Evolutionary conservation across 768 basidiomycete species (phyloP).

Genomic region (Phanerochaete carnosa): DNA sequence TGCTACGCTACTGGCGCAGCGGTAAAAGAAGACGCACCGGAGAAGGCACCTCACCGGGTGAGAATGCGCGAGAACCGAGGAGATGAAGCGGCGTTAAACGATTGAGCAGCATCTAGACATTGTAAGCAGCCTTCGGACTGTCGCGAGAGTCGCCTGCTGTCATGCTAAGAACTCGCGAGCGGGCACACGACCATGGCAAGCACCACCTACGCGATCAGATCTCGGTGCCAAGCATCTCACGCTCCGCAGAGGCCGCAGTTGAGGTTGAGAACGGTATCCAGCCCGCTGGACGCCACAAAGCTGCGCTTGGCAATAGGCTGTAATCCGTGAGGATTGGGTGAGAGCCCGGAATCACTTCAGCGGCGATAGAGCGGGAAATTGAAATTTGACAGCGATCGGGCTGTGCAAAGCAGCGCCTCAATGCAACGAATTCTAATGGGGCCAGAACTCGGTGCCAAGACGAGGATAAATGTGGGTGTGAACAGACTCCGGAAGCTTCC

Average conservation of each 20-base stretch:
- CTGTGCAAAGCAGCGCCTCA: background rate
- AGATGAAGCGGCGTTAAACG: constrained; percentile 11
- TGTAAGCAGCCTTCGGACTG: background rate
- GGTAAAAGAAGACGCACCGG: background rate
- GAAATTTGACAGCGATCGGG: background rate
- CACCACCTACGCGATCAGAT: background rate
- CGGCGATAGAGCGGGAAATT: background rate
- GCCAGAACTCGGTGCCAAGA: background rate
- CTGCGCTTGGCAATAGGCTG: background rate
- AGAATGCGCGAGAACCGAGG: background rate
- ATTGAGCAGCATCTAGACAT: background rate
- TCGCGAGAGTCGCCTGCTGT: background rate
- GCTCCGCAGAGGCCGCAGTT: background rate
- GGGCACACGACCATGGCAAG: background rate
- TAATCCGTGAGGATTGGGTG: background rate
- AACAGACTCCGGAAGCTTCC: background rate
- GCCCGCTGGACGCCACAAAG: background rate
- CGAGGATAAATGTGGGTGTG: background rate
- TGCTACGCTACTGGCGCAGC: background rate
- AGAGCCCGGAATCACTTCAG: background rate
- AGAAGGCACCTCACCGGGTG: background rate
- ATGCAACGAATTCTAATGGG: background rate
- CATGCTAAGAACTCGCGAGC: background rate
- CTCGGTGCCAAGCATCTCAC: background rate
- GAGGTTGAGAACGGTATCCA: background rate